Percentiles rank a stretch among this genome's conserved stretches.
phyloP scores from a whole-genome alignment of 108 stramenopile genomes.

The Nitzschia palea region DNA sequence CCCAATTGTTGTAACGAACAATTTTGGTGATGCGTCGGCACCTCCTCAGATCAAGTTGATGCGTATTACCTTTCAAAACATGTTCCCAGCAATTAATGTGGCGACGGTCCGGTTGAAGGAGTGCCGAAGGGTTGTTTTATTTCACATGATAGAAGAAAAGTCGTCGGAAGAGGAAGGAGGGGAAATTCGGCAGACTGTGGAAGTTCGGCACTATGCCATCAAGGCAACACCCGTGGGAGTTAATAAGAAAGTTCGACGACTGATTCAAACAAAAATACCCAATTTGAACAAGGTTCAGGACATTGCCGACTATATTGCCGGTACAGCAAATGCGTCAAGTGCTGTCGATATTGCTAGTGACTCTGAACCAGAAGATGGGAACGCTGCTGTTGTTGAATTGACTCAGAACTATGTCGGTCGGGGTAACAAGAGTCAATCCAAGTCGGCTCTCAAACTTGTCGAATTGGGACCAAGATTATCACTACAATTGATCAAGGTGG shows the following conservation, averaged over 20 bases:
- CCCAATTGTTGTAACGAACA: constrained; percentile 98
- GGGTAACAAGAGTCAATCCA: constrained; percentile 81
- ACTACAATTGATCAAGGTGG: constrained; percentile 92
- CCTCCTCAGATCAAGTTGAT: constrained; percentile 93
- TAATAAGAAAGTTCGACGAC: constrained; percentile 84
- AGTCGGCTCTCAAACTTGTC: constrained; percentile 92
- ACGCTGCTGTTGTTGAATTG: constrained; percentile 62
- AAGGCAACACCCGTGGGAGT: constrained; percentile 95
- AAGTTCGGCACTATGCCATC: constrained; percentile 97
- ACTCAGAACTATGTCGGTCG: constrained; percentile 84
- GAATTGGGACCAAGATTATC: constrained; percentile 96
- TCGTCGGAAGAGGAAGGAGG: constrained; percentile 42
- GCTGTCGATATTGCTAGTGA: constrained; percentile 66
- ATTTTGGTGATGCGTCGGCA: constrained; percentile 91
- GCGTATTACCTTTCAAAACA: constrained; percentile 98
- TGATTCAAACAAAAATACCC: constrained; percentile 92
- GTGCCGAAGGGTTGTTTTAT: constrained; percentile 95
- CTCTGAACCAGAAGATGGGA: constrained; percentile 88
- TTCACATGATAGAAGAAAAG: constrained; percentile 69
- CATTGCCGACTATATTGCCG: constrained; percentile 95
- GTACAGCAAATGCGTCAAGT: constrained; percentile 44
- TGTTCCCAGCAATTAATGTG: constrained; percentile 99
- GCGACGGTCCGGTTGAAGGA: constrained; percentile 88
- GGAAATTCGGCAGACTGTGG: constrained; percentile 48
- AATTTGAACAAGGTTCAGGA: constrained; percentile 90